Percentiles rank a stretch among this genome's conserved stretches.
Conservation (phyloP, 2,329 filamentous ascomycete species). For the Dendrostoma leiphaemia region DNA sequence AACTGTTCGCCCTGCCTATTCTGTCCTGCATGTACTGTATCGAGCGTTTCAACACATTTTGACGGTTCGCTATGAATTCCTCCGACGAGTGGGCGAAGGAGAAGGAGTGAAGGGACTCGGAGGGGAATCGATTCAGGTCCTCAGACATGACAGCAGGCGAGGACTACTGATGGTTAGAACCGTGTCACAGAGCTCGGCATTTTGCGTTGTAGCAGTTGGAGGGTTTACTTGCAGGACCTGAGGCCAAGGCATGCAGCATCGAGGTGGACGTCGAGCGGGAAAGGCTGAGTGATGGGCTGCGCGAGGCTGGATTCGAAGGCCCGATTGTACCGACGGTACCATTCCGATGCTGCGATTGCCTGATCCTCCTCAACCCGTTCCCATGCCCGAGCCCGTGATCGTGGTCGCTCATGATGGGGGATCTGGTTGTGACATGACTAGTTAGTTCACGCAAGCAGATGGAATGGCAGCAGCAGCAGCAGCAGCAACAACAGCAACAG, state of each 20-base stretch:
- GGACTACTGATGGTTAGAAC: no score
- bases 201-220: no score
- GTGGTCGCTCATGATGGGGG: slow-evolving; percentile 79
- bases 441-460: slow-evolving; percentile 21
- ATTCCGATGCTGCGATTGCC: slow-evolving; percentile 73
- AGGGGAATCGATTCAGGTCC: slow-evolving; percentile 88
- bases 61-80: slow-evolving; percentile 84
- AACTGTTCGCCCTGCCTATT: slow-evolving; percentile 71
- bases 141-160: slow-evolving; percentile 75
- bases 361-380: slow-evolving; percentile 88
- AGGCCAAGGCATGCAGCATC: slow-evolving; percentile 57
- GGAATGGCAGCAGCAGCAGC: slow-evolving; percentile 21
- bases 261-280: slow-evolving; percentile 71
- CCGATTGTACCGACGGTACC: slow-evolving; percentile 62
- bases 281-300: slow-evolving; percentile 53
- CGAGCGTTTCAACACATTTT: slow-evolving; percentile 89
- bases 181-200: no score
- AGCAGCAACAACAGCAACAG: no score
- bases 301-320: slow-evolving; percentile 61
- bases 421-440: slow-evolving; percentile 48
- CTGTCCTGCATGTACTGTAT: slow-evolving; percentile 96
- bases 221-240: no score
- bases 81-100: slow-evolving; percentile 96
- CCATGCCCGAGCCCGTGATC: slow-evolving; percentile 84
- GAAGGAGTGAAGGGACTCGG: slow-evolving; percentile 95